These are phyloP conservation scores for Effrenium voratum DNA, from an alignment of 73 alveolate genomes.

Conservation along the genomic window DNA sequence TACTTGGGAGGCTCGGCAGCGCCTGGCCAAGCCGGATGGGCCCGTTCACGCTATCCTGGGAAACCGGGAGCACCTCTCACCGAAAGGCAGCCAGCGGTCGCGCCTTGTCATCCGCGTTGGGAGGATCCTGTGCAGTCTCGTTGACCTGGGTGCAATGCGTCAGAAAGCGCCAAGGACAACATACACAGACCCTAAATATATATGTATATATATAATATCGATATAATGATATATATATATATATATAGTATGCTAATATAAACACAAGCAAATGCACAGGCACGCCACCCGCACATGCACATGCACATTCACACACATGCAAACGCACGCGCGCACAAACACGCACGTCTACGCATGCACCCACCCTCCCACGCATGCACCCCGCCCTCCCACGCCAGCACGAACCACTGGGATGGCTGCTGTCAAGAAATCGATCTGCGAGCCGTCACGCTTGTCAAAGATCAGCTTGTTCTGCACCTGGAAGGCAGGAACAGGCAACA, in stretches of 20 bases:
- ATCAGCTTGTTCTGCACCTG: conserved; percentile 83
- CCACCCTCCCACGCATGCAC: too few relatives aligned
- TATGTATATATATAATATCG: too few relatives aligned
- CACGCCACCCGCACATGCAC: too few relatives aligned
- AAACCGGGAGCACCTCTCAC: background rate
- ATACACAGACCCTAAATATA: too few relatives aligned
- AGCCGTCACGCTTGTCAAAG: conserved; percentile 87
- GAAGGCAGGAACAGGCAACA: too few relatives aligned
- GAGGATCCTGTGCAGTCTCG: conserved; percentile 91
- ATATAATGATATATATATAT: too few relatives aligned
- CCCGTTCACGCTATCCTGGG: conserved; percentile 82
- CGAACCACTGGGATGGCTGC: background rate
- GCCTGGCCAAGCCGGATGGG: conserved; percentile 89
- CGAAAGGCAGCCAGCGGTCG: background rate
- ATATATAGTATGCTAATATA: too few relatives aligned
- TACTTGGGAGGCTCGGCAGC: background rate
- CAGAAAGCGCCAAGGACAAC: conserved; percentile 10
- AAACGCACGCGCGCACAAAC: too few relatives aligned
- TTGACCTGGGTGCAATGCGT: conserved; percentile 61
- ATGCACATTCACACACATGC: too few relatives aligned
- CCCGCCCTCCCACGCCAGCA: too few relatives aligned
- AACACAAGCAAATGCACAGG: too few relatives aligned
- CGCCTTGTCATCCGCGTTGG: conserved; percentile 90
- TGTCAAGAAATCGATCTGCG: conserved; percentile 86
- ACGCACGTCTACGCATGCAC: too few relatives aligned